Percentiles rank a stretch among this genome's conserved stretches.
Evolutionary conservation across 1,284 basidiomycete species (phyloP).

Genomic region (Fomes fomentarius): DNA sequence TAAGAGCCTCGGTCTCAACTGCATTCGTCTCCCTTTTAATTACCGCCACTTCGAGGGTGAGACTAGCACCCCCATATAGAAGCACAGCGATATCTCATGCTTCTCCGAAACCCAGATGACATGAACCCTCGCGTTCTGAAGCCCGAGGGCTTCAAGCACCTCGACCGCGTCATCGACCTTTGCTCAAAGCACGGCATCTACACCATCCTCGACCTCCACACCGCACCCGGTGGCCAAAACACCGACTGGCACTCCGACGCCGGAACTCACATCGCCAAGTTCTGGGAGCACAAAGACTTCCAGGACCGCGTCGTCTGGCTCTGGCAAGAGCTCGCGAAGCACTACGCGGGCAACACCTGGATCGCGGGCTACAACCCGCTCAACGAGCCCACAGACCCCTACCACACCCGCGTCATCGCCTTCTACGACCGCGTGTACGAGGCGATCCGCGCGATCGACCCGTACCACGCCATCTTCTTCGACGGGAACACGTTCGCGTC

Average conservation of each 20-base stretch:
- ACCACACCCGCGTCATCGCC: slow-evolving; percentile 51
- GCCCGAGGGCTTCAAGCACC: slow-evolving; percentile 64
- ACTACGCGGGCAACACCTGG: slow-evolving; percentile 67
- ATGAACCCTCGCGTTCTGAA: slow-evolving; percentile 67
- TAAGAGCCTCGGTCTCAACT: slow-evolving; percentile 72
- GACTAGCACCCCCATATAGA: background rate
- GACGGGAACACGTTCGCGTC: slow-evolving; percentile 81
- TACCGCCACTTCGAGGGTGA: slow-evolving; percentile 65
- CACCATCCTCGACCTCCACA: slow-evolving; percentile 67
- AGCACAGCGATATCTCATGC: background rate
- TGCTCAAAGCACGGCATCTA: slow-evolving; percentile 64
- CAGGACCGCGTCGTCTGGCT: slow-evolving; percentile 73
- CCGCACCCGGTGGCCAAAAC: slow-evolving; percentile 66
- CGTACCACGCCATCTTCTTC: slow-evolving; percentile 66
- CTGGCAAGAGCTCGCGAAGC: slow-evolving; percentile 69
- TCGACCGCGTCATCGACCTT: slow-evolving; percentile 60
- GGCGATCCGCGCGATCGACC: slow-evolving; percentile 67
- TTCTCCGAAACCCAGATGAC: slow-evolving; percentile 47
- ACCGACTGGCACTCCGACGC: slow-evolving; percentile 59
- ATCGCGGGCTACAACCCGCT: slow-evolving; percentile 74
- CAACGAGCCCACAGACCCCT: slow-evolving; percentile 73
- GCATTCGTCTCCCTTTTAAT: slow-evolving; percentile 70
- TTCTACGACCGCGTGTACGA: slow-evolving; percentile 68
- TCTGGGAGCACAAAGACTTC: slow-evolving; percentile 79
- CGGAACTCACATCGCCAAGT: slow-evolving; percentile 57